Conservation (phyloP, 1,139 yeast genomes). For the Petasospora fabianii region DNA sequence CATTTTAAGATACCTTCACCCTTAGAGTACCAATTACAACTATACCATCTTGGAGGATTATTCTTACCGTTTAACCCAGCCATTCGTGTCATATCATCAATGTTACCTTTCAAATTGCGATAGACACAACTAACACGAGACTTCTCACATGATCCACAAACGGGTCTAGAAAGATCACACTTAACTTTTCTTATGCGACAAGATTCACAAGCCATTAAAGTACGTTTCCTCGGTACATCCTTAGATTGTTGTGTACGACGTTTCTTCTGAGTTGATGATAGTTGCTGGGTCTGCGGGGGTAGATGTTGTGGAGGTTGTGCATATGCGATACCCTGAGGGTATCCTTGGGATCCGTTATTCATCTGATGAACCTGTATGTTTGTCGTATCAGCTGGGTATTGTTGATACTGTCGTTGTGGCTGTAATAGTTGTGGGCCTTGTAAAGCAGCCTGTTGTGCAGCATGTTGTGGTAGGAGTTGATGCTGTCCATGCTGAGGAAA, state of each 20-base stretch:
- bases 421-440: no score
- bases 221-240: conserved; percentile 32
- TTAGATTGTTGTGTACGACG: conserved; percentile 1
- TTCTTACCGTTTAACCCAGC: conserved; percentile 6
- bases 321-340: no score
- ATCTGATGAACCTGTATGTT: no score
- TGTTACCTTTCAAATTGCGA: conserved; percentile 7
- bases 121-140: conserved; percentile 17
- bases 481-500: conserved; percentile 3
- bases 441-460: no score
- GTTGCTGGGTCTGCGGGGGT: no score
- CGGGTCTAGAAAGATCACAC: conserved; percentile 44
- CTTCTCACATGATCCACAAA: conserved; percentile 44
- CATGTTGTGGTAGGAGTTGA: conserved; percentile 5
- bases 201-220: conserved; percentile 46
- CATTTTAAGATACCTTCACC: conserved; percentile 37
- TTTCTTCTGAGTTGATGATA: no score
- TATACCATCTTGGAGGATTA: conserved; percentile 14
- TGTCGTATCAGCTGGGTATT: no score
- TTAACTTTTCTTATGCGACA: conserved; percentile 45
- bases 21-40: conserved; percentile 41
- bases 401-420: conserved; percentile 2
- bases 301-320: no score
- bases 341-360: not conserved
- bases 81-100: conserved; percentile 2